Base-by-base conservation (phyloP, 2,329 filamentous ascomycete species). In the Paracoccidioides brasiliensis region DNA sequence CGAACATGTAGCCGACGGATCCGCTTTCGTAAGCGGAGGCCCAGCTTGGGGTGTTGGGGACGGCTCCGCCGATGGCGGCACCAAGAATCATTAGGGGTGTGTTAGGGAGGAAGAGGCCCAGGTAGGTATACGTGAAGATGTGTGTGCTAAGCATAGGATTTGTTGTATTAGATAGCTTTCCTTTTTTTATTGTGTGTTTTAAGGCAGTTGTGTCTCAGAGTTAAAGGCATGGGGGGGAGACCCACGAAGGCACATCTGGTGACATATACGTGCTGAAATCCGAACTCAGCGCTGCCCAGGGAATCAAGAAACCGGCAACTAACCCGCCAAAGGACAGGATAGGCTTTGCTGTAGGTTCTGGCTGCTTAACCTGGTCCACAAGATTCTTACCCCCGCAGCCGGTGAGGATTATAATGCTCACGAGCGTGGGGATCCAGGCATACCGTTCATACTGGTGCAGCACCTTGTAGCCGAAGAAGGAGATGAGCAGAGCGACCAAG, bases 391-490 rank as follows among this genome's bases (percentile, higher is more conserved):
- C 61, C 30, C 60, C 60, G 45, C 56, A 62, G 4, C 61, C 61
- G 6, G 60, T 59, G 15, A 60, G 56, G 46, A 62, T 57, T 40
- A 62, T 53, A 50, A 63, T 61, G 53, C 55, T 54, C 15, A 62
- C 54, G 12, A 63, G 28, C n/a, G 58, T 58, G 9, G 57, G 59
- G 35, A 63, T 62, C 61, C 60, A 62, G 12, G 61, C 66, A 58
- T 67, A 80, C 65, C 83, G 76, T 69, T 86, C 83, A 65, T 86
- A 88, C 54, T 78, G 74, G 63, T 87, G 83, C 66, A 88, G 85
- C 46, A 82, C 71, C 54, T 76, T 77, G 64, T 86, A 85, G 0
- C 84, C 84, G 64, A 86, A 85, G 0, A 80, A 82, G 0, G 82
- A 82, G 44, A 87, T 76, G 1, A 75, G 70, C 79, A 81, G 84